Evolutionary conservation across 371 early-diverging fungal species (phyloP).

Genomic region (Blyttiomyces sp.): DNA sequence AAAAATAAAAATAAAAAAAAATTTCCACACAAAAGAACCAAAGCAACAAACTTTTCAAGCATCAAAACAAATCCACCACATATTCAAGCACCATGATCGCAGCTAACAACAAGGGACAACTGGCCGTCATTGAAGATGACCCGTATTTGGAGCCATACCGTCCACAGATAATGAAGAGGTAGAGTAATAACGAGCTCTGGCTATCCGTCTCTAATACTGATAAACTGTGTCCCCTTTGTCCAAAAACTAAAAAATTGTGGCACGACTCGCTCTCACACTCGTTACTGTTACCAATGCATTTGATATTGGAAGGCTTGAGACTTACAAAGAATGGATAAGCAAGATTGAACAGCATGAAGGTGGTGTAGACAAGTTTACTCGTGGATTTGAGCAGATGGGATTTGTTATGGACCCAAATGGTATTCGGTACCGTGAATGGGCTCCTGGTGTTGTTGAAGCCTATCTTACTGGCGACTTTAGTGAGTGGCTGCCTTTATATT

Average conservation of each 20-base stretch:
- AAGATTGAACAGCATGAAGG: constrained; percentile 65
- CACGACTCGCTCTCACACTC: not conserved
- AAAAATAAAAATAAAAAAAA: too few relatives aligned
- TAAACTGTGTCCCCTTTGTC: not conserved
- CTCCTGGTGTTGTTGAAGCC: constrained; percentile 78
- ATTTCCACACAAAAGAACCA: too few relatives aligned
- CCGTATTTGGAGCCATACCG: constrained; percentile 39
- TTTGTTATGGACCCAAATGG: constrained; percentile 59
- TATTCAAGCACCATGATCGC: too few relatives aligned
- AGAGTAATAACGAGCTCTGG: too few relatives aligned
- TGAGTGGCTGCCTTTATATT: constrained; percentile 36
- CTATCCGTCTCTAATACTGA: too few relatives aligned
- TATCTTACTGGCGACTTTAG: constrained; percentile 92
- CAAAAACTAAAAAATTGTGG: too few relatives aligned
- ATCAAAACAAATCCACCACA: too few relatives aligned
- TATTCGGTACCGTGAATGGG: constrained; percentile 91
- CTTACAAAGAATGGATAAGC: constrained; percentile 60
- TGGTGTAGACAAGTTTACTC: constrained; percentile 76
- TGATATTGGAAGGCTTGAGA: not conserved
- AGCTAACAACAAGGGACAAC: not conserved
- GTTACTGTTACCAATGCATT: not conserved
- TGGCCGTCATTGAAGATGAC: constrained; percentile 29
- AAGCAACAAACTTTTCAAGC: too few relatives aligned
- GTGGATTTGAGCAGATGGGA: constrained; percentile 77
- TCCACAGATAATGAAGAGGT: too few relatives aligned